Percentiles rank a stretch among this genome's conserved stretches.
Evolutionary conservation across 1,284 basidiomycete genomes (phyloP).

Genomic region (Mycena citricolor): DNA sequence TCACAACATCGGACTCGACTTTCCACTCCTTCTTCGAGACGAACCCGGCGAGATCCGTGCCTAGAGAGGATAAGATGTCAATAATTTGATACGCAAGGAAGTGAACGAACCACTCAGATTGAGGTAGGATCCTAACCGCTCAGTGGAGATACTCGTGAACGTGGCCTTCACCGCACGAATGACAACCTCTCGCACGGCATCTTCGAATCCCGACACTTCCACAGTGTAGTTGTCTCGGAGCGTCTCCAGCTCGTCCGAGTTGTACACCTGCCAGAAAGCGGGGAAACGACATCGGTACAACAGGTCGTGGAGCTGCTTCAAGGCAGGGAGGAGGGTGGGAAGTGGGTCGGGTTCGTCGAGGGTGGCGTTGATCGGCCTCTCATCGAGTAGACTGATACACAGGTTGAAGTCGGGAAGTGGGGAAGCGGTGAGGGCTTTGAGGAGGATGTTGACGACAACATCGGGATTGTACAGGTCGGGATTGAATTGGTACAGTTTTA

Average conservation of each 20-base stretch:
- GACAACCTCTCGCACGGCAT: constrained; percentile 74
- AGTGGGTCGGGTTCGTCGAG: constrained; percentile 82
- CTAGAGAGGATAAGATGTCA: constrained; percentile 36
- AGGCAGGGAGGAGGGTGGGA: constrained; percentile 69
- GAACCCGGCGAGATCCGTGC: constrained; percentile 63
- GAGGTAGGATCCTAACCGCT: constrained; percentile 72
- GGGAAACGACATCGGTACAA: constrained; percentile 89
- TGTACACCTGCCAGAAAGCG: constrained; percentile 81
- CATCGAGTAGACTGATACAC: constrained; percentile 87
- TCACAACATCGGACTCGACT: constrained; percentile 63
- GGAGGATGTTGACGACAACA: constrained; percentile 90
- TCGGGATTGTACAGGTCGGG: constrained; percentile 90
- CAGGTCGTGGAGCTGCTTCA: constrained; percentile 74
- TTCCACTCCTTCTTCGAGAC: constrained; percentile 76
- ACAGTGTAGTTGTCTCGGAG: constrained; percentile 84
- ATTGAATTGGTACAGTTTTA: constrained; percentile 84
- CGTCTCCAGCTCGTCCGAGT: constrained; percentile 63
- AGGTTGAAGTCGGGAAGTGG: constrained; percentile 93
- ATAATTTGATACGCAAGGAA: constrained; percentile 26
- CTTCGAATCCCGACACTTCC: constrained; percentile 79
- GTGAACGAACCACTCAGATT: constrained; percentile 59
- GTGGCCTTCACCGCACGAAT: constrained; percentile 77
- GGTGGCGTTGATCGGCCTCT: constrained; percentile 57
- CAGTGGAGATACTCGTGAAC: constrained; percentile 72
- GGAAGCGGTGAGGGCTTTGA: constrained; percentile 83